Base-by-base conservation (phyloP, 305 asterid species). In the Salvia sclarea region DNA sequence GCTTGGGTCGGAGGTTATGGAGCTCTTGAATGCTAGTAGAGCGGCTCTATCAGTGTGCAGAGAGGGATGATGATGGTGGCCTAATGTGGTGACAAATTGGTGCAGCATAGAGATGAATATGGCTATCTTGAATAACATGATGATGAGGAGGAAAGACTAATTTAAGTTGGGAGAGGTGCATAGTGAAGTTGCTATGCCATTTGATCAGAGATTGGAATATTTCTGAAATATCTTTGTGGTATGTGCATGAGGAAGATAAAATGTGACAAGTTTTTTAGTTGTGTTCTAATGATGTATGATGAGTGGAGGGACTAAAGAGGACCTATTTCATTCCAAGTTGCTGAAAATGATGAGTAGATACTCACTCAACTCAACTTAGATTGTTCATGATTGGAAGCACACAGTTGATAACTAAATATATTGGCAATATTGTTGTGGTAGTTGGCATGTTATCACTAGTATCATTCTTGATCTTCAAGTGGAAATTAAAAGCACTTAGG, bases 21-120 rank as follows among this genome's bases (percentile, higher is more conserved):
- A 57, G 38, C 50, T 70, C 61, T 72, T 76, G 77, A 84, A 77
- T 33, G 71, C 75, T 3, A 81, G 56, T 16, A 84, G 81, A 25
- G 86, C 69, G 4, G 76, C 69, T 75, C 75, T 74, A 55, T 83
- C 86, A 0, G 86, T 74, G 0, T 45, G 71, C 22, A 70, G 48
- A 20, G 82, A 71, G 77, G 75, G 84, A 10, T 44, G 64, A 25
- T 8, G 64, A 45, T 44, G 70, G 21, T 8, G 64, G 47, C 78
- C 81, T 5, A 45, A 48, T 49, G 58, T 25, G 47, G 70, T 63
- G 25, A 57, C 53, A 4, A 65, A 66, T 60, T 44, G 68, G 2
- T 69, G 72, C 24, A 73, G n/a, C 49, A 78, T 47, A 66, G 43
- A 43, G 22, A 79, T 31, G 1, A 75, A 62, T 9, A 65, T 54